Conservation (phyloP, 2,329 filamentous ascomycete genomes). For the Dactylonectria macrodidyma region DNA sequence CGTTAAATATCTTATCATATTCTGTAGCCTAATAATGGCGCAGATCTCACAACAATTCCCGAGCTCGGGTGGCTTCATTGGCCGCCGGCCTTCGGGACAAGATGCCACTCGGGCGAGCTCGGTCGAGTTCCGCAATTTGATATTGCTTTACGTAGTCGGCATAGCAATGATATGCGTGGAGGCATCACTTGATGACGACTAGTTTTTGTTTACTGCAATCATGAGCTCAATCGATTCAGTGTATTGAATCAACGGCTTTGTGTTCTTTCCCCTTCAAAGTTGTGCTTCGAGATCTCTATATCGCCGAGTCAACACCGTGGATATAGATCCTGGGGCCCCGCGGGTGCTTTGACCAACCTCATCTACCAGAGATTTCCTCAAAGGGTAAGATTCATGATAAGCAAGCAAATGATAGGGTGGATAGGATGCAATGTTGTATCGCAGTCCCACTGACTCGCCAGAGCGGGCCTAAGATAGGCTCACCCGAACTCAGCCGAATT, state of each 20-base stretch:
- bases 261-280: not conserved
- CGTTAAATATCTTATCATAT: constrained; percentile 16
- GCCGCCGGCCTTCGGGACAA: not conserved
- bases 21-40: not conserved
- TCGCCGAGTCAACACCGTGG: not conserved
- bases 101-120: constrained; percentile 12
- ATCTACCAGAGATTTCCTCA: not conserved
- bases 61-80: not conserved
- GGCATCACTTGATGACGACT: too few relatives aligned
- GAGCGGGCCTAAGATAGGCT: constrained; percentile 17
- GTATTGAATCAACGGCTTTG: too few relatives aligned
- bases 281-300: not conserved
- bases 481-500: constrained; percentile 23
- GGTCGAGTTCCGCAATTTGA: constrained; percentile 13
- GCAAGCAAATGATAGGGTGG: not conserved
- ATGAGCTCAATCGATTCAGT: too few relatives aligned
- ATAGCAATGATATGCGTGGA: too few relatives aligned
- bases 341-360: not conserved
- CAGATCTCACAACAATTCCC: not conserved
- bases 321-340: not conserved
- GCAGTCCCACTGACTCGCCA: not conserved
- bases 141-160: too few relatives aligned
- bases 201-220: too few relatives aligned
- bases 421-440: not conserved
- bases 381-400: not conserved